Conservation (phyloP, 805 yeast genomes). For the Yamadazyma nakazawae region DNA sequence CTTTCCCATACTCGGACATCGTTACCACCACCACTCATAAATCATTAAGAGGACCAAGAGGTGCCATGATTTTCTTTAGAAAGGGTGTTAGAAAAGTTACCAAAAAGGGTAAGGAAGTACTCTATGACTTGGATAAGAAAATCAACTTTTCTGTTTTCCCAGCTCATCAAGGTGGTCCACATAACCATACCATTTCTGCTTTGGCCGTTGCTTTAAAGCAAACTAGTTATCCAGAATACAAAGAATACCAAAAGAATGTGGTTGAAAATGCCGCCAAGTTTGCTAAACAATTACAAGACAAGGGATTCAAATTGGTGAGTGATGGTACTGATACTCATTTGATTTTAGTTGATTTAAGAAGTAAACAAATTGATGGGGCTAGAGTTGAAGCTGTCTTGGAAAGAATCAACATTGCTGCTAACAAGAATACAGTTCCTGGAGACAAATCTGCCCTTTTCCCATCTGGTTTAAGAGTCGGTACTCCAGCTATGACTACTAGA, state of each 20-base stretch:
- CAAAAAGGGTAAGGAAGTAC: conserved; percentile 88
- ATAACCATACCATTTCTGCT: conserved; percentile 98
- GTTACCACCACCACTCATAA: conserved; percentile 99
- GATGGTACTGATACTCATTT: conserved; percentile 97
- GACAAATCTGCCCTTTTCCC: conserved; percentile 96
- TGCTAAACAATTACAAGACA: conserved; percentile 66
- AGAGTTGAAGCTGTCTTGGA: conserved; percentile 95
- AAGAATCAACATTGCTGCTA: conserved; percentile 89
- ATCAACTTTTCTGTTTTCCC: conserved; percentile 99
- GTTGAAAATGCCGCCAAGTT: conserved; percentile 83
- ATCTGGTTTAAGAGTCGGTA: conserved; percentile 95
- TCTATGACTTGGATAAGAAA: conserved; percentile 88
- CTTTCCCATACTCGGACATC: conserved; percentile 94
- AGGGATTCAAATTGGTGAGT: conserved; percentile 81
- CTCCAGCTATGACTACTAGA: conserved; percentile 98
- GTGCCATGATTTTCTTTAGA: conserved; percentile 99
- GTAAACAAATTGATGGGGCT: conserved; percentile 92
- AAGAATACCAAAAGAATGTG: conserved; percentile 84
- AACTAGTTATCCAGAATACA: conserved; percentile 86
- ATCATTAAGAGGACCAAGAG: conserved; percentile 98
- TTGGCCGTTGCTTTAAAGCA: conserved; percentile 96
- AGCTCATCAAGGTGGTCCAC: conserved; percentile 99
- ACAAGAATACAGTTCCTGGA: conserved; percentile 97
- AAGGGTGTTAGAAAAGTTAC: conserved; percentile 86
- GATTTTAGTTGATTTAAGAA: conserved; percentile 85